Conservation (phyloP, 2,329 filamentous ascomycete species). For the Beauveria asiatica region DNA sequence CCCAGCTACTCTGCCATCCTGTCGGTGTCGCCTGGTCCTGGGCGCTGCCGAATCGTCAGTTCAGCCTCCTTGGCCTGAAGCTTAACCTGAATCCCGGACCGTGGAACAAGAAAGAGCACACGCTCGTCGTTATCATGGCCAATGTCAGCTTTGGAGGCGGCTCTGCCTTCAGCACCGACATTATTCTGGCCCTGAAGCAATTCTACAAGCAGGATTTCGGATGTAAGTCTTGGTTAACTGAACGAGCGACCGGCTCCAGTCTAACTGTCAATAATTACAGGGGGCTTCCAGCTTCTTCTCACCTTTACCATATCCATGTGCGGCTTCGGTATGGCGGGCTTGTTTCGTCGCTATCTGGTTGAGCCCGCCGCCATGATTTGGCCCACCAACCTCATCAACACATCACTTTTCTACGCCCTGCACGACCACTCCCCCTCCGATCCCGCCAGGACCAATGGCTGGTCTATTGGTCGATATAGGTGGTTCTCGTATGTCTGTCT, state of each 20-base stretch:
- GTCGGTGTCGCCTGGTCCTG: constrained; percentile 31
- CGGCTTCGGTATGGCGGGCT: constrained; percentile 31
- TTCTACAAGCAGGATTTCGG: constrained; percentile 33
- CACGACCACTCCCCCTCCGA: constrained; percentile 34
- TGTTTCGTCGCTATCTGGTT: constrained; percentile 48
- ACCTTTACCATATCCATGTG: constrained; percentile 30
- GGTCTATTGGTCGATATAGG: constrained; percentile 36
- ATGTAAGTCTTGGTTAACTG: not conserved
- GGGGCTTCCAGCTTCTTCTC: constrained; percentile 29
- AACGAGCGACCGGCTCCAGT: constrained; percentile 53
- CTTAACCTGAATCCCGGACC: constrained; percentile 30
- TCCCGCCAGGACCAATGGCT: constrained; percentile 33
- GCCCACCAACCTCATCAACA: constrained; percentile 42
- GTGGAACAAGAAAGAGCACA: constrained; percentile 40
- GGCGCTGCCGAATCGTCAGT: constrained; percentile 25
- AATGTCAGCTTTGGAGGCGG: constrained; percentile 35
- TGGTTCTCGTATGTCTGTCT: constrained; percentile 36
- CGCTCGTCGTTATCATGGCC: constrained; percentile 37
- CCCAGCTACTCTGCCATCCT: constrained; percentile 35
- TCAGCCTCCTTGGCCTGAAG: constrained; percentile 17
- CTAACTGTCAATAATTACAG: constrained; percentile 54
- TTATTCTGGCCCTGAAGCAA: constrained; percentile 31
- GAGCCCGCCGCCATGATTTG: constrained; percentile 54
- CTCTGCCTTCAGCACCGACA: constrained; percentile 35
- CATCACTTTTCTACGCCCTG: constrained; percentile 37